These are phyloP conservation scores for Candida buenavistaensis DNA, from an alignment of 1,139 yeast species.

Conservation along the genomic window DNA sequence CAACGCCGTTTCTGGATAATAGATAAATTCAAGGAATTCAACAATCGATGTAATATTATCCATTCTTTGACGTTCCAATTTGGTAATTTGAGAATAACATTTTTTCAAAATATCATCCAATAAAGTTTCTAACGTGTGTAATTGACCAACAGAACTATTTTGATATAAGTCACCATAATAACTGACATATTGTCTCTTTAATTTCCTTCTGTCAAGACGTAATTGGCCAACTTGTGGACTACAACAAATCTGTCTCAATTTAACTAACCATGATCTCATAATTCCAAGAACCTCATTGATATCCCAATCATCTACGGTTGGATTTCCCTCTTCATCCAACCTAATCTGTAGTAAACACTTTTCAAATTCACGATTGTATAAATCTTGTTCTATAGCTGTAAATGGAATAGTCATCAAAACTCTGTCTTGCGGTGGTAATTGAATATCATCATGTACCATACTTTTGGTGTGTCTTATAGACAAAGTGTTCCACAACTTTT, in stretches of 20 bases:
- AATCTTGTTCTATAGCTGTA: slow-evolving; percentile 78
- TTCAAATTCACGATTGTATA: slow-evolving; percentile 64
- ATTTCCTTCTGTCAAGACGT: slow-evolving; percentile 29
- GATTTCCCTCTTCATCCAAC: slow-evolving; percentile 57
- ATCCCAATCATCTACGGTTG: slow-evolving; percentile 52
- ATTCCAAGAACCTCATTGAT: slow-evolving; percentile 41
- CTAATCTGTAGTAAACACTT: slow-evolving; percentile 65
- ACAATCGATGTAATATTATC: slow-evolving; percentile 54
- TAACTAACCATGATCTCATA: slow-evolving; percentile 67
- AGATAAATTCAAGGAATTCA: slow-evolving; percentile 56
- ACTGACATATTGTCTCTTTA: slow-evolving; percentile 8
- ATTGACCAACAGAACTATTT: slow-evolving; percentile 7
- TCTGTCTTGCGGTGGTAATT: slow-evolving; percentile 75
- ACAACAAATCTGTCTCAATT: slow-evolving; percentile 77
- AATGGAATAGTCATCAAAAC: slow-evolving; percentile 71
- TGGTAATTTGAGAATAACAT: slow-evolving; percentile 49
- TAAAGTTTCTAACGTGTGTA: slow-evolving; percentile 68
- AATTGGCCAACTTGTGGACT: slow-evolving; percentile 70
- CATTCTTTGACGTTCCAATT: slow-evolving; percentile 49
- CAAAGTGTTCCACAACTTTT: slow-evolving; percentile 44
- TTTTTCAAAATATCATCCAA: slow-evolving; percentile 60
- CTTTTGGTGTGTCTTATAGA: slow-evolving; percentile 81
- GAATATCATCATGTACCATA: slow-evolving; percentile 75
- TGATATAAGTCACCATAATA: too few species aligned
- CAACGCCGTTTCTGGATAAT: slow-evolving; percentile 52